These are phyloP conservation scores for Fraxinus velutina DNA, from an alignment of 305 asterid genomes.

Conservation along the genomic window DNA sequence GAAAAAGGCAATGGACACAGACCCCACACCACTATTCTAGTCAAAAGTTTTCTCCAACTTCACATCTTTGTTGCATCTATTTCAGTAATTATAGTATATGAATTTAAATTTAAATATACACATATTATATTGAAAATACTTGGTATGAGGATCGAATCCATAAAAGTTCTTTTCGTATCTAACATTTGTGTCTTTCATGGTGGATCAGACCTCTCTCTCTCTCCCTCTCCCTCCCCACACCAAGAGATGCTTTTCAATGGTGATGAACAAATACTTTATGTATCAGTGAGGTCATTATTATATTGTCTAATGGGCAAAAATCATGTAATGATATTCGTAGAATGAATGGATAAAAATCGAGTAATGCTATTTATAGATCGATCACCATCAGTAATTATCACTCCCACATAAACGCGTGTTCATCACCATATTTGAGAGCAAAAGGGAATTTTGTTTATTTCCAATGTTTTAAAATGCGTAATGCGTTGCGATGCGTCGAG, in stretches of 20 bases:
- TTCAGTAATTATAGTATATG: slow-evolving; percentile 4
- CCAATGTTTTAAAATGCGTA: too few relatives aligned
- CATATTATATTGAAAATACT: slow-evolving; percentile 16
- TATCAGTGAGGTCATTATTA: background rate
- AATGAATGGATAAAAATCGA: background rate
- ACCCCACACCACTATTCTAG: slow-evolving; percentile 19
- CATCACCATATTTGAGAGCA: background rate
- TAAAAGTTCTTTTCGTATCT: slow-evolving; percentile 22
- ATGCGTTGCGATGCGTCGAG: too few relatives aligned
- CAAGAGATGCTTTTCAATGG: background rate
- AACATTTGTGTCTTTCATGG: slow-evolving; percentile 21
- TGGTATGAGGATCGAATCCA: slow-evolving; percentile 25
- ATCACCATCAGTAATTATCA: background rate
- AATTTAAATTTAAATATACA: background rate
- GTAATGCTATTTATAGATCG: background rate
- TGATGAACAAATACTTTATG: too few relatives aligned
- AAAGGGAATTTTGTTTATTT: background rate
- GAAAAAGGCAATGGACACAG: slow-evolving; percentile 20
- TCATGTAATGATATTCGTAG: background rate
- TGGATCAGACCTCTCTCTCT: slow-evolving; percentile 2
- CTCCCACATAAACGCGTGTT: background rate
- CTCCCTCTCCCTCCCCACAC: background rate
- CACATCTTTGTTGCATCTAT: slow-evolving; percentile 18
- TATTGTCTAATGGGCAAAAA: background rate
- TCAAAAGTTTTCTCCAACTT: slow-evolving; percentile 23